Base-by-base conservation (phyloP, 2,329 filamentous ascomycete species). In the Cercospora sojina region DNA sequence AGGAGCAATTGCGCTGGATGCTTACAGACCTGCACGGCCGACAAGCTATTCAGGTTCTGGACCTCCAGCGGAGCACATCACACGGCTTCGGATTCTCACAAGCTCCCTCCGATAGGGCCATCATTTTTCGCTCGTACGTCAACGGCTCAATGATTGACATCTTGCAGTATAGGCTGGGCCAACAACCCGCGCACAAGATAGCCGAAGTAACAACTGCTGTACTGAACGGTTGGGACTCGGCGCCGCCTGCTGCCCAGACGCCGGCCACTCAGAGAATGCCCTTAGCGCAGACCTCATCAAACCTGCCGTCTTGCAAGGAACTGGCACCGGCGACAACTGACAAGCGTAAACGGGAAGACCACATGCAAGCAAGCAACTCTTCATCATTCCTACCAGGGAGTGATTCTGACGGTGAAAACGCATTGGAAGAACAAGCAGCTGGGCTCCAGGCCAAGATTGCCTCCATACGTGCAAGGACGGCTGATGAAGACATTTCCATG, bases 391-490 rank as follows among this genome's bases (percentile, higher is more conserved):
- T 27, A 32, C 25, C 25, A 5, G 27, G 7, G 1, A 58, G 63
- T 6, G 62, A 67, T 2, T 63, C 66, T 8, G 66, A 71, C 9
- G 68, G 70, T 29, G 68, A 70, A 55, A 59, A 64, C 2, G 62
- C 49, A 12, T 59, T 71, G 35, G 62, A 69, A 49, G 57, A 47
- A 27, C 32, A 68, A 35, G 41, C 47, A 12, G 59, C 65, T 16
- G 66, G 57, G 3, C 23, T 68, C 1, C 55, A 67, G 20, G 65
- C 64, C 5, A 67, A 65, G 41, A 67, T 71, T 29, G 64, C 67
- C 1, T 59, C 65, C 16, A 71, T 70, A 27, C 66, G 64, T 18
- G 57, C 57, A 16, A 60, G 64, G 7, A 71, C 56, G 16, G 61
- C 61, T 10, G 35, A 64, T 20, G 69, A 68, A 51, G 67, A 71